A percentile compares a stretch with the other conserved stretches of the same genome.
Evolutionary conservation across 2,329 filamentous ascomycete genomes (phyloP).

Genomic region (Penicillium sp.): DNA sequence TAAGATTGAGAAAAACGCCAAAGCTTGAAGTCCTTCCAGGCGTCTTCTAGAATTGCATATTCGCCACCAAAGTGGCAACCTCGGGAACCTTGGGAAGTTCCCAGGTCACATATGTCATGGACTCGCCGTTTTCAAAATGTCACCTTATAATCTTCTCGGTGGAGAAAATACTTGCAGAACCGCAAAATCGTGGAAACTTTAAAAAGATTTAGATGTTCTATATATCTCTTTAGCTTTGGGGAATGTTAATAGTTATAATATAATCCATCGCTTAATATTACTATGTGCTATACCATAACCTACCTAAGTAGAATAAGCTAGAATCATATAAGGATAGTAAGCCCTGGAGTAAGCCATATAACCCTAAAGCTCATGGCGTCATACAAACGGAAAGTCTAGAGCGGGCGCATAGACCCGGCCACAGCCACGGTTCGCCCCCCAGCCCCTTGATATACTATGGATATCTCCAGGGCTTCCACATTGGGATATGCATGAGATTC

Average conservation of each 20-base stretch:
- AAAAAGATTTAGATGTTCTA: neutral
- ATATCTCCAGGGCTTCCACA: neutral
- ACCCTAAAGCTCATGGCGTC: neutral
- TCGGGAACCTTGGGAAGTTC: neutral
- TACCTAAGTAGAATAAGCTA: neutral
- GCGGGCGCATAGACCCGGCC: neutral
- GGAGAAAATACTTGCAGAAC: neutral
- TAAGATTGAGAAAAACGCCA: neutral
- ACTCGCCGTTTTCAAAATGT: constrained; percentile 5
- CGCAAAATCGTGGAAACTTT: neutral
- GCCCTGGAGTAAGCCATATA: neutral
- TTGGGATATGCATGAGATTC: neutral
- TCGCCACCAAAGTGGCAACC: constrained; percentile 6
- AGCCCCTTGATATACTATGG: neutral
- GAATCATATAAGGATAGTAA: neutral
- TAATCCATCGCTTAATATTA: no score
- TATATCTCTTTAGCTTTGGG: neutral
- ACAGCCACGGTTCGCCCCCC: neutral
- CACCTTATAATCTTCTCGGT: neutral
- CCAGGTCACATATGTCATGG: constrained; percentile 7
- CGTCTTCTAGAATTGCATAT: constrained; percentile 36
- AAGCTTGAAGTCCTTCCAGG: constrained; percentile 34
- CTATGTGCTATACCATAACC: neutral
- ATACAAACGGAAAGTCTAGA: constrained; percentile 2
- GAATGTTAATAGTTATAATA: neutral